phyloP scores from a whole-genome alignment of 1,139 yeast species.

The Geotrichum klebahnii region DNA sequence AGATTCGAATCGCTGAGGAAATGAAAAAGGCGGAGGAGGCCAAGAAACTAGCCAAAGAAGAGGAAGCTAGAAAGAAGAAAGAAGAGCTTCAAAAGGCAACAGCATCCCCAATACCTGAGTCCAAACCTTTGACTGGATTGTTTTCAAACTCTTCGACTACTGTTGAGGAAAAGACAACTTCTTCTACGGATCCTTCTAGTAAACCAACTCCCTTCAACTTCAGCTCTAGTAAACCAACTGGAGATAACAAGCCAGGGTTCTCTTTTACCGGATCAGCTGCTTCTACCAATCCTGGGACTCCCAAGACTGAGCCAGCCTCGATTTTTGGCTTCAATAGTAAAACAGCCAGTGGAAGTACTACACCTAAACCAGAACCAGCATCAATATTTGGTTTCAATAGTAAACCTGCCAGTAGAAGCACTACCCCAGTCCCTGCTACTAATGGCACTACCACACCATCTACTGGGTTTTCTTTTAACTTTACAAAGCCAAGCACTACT shows the following conservation, averaged over 20 bases:
- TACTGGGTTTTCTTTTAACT: slow-evolving; percentile 8
- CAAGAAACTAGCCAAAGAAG: neutral
- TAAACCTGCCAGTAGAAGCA: slow-evolving; percentile 12
- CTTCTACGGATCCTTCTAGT: neutral
- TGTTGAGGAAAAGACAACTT: neutral
- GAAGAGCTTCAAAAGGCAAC: slow-evolving; percentile 12
- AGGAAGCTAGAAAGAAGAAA: slow-evolving; percentile 1
- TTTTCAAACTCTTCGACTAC: slow-evolving; percentile 6
- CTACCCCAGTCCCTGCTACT: slow-evolving; percentile 12
- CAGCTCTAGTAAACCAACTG: slow-evolving; percentile 6
- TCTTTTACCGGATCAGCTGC: slow-evolving; percentile 8
- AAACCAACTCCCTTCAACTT: neutral
- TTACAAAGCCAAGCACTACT: slow-evolving; percentile 9
- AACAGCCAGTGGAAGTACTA: slow-evolving; percentile 12
- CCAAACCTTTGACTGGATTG: slow-evolving; percentile 2
- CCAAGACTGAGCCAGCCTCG: slow-evolving; percentile 9
- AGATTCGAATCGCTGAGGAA: slow-evolving; percentile 3
- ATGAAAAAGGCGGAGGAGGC: slow-evolving; percentile 14
- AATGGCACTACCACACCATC: neutral
- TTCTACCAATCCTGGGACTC: slow-evolving; percentile 4
- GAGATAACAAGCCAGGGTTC: slow-evolving; percentile 8
- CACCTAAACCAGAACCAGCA: slow-evolving; percentile 11
- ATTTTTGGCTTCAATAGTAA: slow-evolving; percentile 12
- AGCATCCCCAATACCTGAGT: slow-evolving; percentile 3
- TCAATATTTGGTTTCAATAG: slow-evolving; percentile 13